phyloP scores from a whole-genome alignment of 306 rosid genomes.

The Corylus heterophylla region DNA sequence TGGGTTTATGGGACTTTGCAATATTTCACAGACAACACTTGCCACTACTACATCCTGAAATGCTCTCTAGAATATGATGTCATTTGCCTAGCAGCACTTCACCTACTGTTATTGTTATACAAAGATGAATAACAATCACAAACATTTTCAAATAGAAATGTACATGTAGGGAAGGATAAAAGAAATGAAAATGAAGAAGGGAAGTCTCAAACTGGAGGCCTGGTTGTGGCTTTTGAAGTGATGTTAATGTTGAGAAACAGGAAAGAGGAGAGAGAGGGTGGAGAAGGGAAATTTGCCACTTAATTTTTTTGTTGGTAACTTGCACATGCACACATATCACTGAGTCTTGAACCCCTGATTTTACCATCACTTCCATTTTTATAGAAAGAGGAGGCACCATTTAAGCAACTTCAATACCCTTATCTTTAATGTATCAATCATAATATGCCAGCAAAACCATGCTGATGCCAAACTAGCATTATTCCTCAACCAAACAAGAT shows the following conservation, averaged over 20 bases:
- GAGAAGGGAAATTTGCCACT: background rate
- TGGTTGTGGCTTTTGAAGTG: background rate
- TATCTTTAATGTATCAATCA: background rate
- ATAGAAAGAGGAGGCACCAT: background rate
- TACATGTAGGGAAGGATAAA: background rate
- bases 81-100: background rate
- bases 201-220: background rate
- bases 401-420: background rate
- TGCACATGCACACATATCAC: background rate
- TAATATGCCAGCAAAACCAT: background rate
- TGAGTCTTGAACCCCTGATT: no score
- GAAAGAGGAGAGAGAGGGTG: background rate
- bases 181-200: background rate
- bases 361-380: background rate
- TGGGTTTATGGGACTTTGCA: background rate
- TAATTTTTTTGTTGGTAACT: background rate
- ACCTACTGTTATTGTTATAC: background rate
- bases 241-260: background rate
- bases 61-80: background rate
- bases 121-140: background rate
- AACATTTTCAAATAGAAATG: background rate
- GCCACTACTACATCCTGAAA: background rate
- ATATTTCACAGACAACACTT: background rate
- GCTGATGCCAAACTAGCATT: background rate
- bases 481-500: slow-evolving; percentile 10